A percentile compares a stretch with the other conserved stretches of the same genome.
phyloP scores from a whole-genome alignment of 2,329 filamentous ascomycete genomes.

The Aspergillus unguis region DNA sequence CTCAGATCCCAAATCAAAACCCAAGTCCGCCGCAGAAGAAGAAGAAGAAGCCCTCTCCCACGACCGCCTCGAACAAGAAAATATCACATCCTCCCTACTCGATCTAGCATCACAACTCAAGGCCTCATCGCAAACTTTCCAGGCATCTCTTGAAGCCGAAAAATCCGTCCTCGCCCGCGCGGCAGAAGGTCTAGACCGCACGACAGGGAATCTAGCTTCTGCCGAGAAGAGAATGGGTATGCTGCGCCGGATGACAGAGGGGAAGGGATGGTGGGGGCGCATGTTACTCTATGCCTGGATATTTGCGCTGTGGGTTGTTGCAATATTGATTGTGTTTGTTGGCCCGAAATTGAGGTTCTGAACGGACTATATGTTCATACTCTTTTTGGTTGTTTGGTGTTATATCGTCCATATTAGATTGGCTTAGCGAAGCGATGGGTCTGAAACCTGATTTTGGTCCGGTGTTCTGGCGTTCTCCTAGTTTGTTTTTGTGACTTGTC shows the following conservation, averaged over 20 bases:
- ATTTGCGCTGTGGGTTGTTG: conserved; percentile 72
- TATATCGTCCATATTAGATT: not conserved
- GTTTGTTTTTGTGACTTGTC: no score
- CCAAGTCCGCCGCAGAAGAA: conserved; percentile 42
- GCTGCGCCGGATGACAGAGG: conserved; percentile 77
- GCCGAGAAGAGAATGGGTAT: conserved; percentile 74
- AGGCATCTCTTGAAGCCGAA: conserved; percentile 67
- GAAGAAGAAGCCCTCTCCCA: conserved; percentile 65
- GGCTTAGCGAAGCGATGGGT: not conserved
- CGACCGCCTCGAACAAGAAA: conserved; percentile 78
- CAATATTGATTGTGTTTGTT: conserved; percentile 77
- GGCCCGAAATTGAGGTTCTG: conserved; percentile 84
- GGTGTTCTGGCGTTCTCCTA: conserved; percentile 1
- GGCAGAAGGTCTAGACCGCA: conserved; percentile 72
- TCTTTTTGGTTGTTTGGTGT: not conserved
- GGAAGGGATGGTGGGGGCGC: conserved; percentile 79
- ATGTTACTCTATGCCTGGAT: conserved; percentile 83
- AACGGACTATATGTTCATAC: not conserved
- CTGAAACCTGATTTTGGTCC: no score
- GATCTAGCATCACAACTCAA: conserved; percentile 76
- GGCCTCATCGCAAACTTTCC: conserved; percentile 68
- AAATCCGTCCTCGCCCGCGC: conserved; percentile 70
- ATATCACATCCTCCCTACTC: conserved; percentile 76
- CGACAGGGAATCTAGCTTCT: conserved; percentile 69
- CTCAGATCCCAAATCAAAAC: not conserved